These are phyloP conservation scores for Arachis monticola DNA, from an alignment of 331 rosid genomes.

Conservation along the genomic window DNA sequence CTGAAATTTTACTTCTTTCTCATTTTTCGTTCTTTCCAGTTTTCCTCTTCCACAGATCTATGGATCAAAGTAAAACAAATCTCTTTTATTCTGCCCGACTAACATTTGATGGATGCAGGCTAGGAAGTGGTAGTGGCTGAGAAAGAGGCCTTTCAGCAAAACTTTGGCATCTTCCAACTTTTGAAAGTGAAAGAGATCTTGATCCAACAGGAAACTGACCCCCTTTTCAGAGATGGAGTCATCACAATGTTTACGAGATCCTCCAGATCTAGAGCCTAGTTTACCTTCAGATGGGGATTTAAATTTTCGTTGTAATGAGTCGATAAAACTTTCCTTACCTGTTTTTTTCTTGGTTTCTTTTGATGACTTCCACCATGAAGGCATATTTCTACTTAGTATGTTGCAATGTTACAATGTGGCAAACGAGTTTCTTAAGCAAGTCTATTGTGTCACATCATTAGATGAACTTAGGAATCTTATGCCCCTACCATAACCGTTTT, in stretches of 20 bases:
- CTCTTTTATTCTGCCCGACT: constrained; percentile 49
- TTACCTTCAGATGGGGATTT: constrained; percentile 66
- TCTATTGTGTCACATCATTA: constrained; percentile 27
- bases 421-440: constrained; percentile 22
- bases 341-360: constrained; percentile 77
- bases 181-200: constrained; percentile 78
- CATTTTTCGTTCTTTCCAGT: no score
- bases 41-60: no score
- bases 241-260: constrained; percentile 52
- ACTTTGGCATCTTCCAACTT: constrained; percentile 80
- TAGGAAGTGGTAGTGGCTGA: constrained; percentile 83
- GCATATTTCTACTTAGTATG: constrained; percentile 57
- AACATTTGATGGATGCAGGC: constrained; percentile 47
- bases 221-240: constrained; percentile 75
- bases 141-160: constrained; percentile 72
- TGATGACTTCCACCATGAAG: constrained; percentile 84
- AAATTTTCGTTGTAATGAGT: constrained; percentile 65
- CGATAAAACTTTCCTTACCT: constrained; percentile 71
- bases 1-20: no score
- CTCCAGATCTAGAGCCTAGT: constrained; percentile 57
- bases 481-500: constrained; percentile 32
- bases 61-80: no score
- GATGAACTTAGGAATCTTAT: constrained; percentile 2
- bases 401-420: constrained; percentile 9
- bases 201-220: constrained; percentile 61